Evolutionary conservation across 192 early-diverging fungal genomes (phyloP), one percentile per base, ranked within the genome.

Genomic region (Coemansia javaensis): DNA sequence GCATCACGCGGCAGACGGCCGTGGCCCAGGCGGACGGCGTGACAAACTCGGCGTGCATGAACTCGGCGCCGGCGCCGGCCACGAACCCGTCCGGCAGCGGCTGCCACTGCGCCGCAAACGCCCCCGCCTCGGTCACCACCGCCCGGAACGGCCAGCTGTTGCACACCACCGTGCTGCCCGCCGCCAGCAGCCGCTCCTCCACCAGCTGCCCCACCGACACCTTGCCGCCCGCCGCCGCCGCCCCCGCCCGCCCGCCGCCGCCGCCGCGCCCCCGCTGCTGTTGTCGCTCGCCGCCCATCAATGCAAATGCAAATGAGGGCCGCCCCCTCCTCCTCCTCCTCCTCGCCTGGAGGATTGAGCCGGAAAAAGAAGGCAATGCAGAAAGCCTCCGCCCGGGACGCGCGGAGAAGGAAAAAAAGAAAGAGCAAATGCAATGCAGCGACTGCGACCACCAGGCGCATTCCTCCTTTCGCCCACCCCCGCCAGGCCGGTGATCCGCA

Each of bases 21-120:
- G 82, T 82, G 5, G 80, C 82, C 79, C 77, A 84, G 2, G 82
- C 81, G 17, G 75, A 78, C 8, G 82, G 82, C 5, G 81, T 84
- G 37, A 82, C 81, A 25, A 79, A 84, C 32, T 62, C 55, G 1
- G 55, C 10, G 9, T 44, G 50, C 75, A 77, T 77, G 33, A 63
- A 67, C 30, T 75, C 63, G 1, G 42, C 22, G 10, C 71, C 71
- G 25, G 56, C 30, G 1, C 25, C 36, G 11, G 31, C 43, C 1
- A 59, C 32, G 50, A 67, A 58, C 24, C 44, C 50, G 5, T 8
- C 10, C 2, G 71, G 71, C 22, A 58, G 1, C 5, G 62, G 70
- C 22, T 32, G 16, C 71, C 71, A 75, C 5, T 24, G 50, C 40
- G 64, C 63, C 4, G 33, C 47, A 28, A 75, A 59, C 13, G 54